Base-by-base conservation (phyloP, 202 grass and related monocot genomes). In the Elaeis oleifera region DNA sequence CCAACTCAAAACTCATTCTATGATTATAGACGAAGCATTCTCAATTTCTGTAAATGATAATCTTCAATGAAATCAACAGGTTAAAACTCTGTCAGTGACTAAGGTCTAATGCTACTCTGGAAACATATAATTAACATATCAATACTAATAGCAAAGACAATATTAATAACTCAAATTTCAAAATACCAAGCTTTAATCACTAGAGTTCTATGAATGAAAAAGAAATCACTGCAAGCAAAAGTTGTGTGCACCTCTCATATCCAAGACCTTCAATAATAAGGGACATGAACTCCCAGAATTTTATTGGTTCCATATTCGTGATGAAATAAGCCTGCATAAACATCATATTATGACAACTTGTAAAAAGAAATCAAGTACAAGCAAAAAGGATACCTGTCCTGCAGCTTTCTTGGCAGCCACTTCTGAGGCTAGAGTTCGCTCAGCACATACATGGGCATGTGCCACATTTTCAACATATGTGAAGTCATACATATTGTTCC, bases 261-360 rank as follows among this genome's bases (percentile, higher is more conserved):
- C 92, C 92, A 55, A 97, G 92, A 79, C 92, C 87, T 89, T 89
- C 84, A 72, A 91, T 71, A 76, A 97, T 75, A 66, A 97, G 77
- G 60, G 92, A 97, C 74, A 97, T 87, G 60, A 97, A 97, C 77
- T 89, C 92, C 92, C 92, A 92, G 75, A 97, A 97, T 68, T 97
- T 89, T 54, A 97, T 92, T 54, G 92, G 88, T 49, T 92, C 84
- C 79, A 63, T 80, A 78, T 97, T 97, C 80, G 94, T 97, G 79
- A 97, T 86, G 69, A 97, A 92, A 76, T 92, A 97, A 28, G 88
- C 62, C 88, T 89, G 66, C 59, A 73, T 52, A 71, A 63, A 23
- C 59, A 83, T 64, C 23, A 63, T 13, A 59, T 63, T 51, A 65
- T 54, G 31, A 65, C 44, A 20, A 54, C 49, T 78, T 29, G 63